Percentiles rank a stretch among this genome's conserved stretches.
phyloP scores from a whole-genome alignment of 2,329 filamentous ascomycete species.

The Colletotrichum sp. region DNA sequence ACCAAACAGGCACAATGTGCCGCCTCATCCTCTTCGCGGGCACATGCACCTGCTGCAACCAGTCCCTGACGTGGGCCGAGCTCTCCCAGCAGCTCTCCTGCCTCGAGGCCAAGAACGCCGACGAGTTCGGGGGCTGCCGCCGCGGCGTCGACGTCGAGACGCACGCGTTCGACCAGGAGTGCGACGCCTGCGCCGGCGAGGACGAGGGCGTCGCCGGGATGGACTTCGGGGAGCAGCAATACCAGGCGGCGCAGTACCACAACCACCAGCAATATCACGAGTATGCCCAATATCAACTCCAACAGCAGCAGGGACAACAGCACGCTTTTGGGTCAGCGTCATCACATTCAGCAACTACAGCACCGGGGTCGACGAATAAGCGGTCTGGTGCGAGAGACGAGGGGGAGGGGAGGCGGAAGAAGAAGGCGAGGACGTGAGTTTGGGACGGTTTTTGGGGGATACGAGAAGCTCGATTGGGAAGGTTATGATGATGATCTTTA shows the following conservation, averaged over 20 bases:
- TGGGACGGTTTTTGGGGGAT: not conserved
- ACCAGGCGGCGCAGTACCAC: not conserved
- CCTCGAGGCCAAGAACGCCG: constrained; percentile 54
- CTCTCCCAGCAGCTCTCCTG: constrained; percentile 52
- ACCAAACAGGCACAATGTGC: constrained; percentile 43
- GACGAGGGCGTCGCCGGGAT: constrained; percentile 48
- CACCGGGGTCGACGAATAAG: not conserved
- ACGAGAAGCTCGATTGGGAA: not conserved
- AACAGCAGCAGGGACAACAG: not conserved
- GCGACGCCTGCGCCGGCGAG: constrained; percentile 46
- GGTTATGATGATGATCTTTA: not conserved
- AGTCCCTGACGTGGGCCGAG: constrained; percentile 46
- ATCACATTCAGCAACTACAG: not conserved
- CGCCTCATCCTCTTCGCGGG: constrained; percentile 51
- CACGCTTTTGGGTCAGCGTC: not conserved
- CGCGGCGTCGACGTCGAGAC: constrained; percentile 45
- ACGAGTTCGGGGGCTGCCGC: constrained; percentile 47
- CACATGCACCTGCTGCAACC: constrained; percentile 46
- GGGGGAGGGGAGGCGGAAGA: not conserved
- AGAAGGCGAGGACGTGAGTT: constrained; percentile 13
- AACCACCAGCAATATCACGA: not conserved
- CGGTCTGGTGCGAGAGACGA: not conserved
- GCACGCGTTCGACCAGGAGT: constrained; percentile 54
- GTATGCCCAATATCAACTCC: not conserved
- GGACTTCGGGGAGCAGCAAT: constrained; percentile 31